These are phyloP conservation scores for Serendipita sp. DNA, from an alignment of 768 basidiomycete genomes.

Conservation along the genomic window DNA sequence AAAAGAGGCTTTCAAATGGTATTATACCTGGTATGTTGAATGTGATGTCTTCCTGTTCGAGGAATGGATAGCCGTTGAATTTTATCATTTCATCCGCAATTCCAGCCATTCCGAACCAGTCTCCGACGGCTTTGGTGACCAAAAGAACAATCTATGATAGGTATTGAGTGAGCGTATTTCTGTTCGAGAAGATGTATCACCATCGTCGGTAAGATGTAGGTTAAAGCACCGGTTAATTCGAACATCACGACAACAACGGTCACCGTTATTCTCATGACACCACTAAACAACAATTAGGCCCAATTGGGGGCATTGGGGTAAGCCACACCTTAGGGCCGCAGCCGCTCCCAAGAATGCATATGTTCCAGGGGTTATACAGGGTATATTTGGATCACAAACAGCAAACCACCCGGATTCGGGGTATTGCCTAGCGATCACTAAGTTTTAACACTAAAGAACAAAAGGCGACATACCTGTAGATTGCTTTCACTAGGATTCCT, in stretches of 20 bases:
- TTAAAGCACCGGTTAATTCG: constrained; percentile 90
- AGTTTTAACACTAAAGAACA: not conserved
- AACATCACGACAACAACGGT: constrained; percentile 99
- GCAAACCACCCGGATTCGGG: constrained; percentile 77
- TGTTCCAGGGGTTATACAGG: constrained; percentile 96
- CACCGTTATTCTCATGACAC: constrained; percentile 92
- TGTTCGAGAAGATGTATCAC: constrained; percentile 26
- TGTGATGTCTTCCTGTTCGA: constrained; percentile 50
- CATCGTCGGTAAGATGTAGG: constrained; percentile 96
- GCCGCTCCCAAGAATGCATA: constrained; percentile 97
- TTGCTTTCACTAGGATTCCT: constrained; percentile 87
- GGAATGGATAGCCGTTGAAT: constrained; percentile 92
- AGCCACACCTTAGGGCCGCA: constrained; percentile 67
- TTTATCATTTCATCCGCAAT: constrained; percentile 95
- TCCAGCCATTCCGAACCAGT: constrained; percentile 80
- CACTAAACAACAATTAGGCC: constrained; percentile 29
- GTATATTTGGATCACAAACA: constrained; percentile 76
- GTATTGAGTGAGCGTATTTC: not conserved
- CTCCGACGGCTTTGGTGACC: constrained; percentile 93
- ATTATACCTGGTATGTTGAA: constrained; percentile 75
- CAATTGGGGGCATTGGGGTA: not conserved
- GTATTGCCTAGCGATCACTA: constrained; percentile 40
- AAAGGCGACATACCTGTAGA: constrained; percentile 44
- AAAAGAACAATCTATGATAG: constrained; percentile 69
- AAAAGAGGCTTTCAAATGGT: not conserved